phyloP scores from a whole-genome alignment of 1,284 basidiomycete genomes.

The Wallemia hederae region DNA sequence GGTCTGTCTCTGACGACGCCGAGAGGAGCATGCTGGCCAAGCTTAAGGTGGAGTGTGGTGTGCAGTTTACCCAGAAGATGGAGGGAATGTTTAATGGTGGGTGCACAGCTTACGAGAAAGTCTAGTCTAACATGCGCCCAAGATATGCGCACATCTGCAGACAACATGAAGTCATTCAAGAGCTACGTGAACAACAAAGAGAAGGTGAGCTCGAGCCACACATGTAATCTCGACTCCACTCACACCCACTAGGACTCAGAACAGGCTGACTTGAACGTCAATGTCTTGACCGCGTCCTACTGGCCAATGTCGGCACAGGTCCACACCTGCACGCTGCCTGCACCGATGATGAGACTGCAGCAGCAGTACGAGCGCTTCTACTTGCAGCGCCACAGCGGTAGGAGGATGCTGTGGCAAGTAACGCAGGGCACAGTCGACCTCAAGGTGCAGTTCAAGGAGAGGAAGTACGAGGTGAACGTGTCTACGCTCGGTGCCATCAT shows the following conservation, averaged over 20 bases:
- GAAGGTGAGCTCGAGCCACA: conserved; percentile 8
- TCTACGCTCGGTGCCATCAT: conserved; percentile 73
- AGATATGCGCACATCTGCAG: conserved; percentile 71
- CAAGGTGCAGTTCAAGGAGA: conserved; percentile 44
- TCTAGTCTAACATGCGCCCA: background rate
- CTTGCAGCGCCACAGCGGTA: conserved; percentile 56
- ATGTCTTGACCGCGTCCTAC: conserved; percentile 69
- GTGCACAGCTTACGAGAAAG: background rate
- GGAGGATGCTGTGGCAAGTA: conserved; percentile 77
- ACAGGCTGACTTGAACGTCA: conserved; percentile 38
- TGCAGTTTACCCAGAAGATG: conserved; percentile 88
- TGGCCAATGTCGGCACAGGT: conserved; percentile 47
- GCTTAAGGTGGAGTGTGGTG: conserved; percentile 86
- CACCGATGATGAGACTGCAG: conserved; percentile 30
- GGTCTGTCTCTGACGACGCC: conserved; percentile 85
- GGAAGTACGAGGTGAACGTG: conserved; percentile 70
- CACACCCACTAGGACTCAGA: conserved; percentile 29
- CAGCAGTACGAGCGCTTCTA: conserved; percentile 73
- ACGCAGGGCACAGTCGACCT: conserved; percentile 80
- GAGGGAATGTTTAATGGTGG: conserved; percentile 78
- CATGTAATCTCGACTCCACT: background rate
- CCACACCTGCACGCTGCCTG: conserved; percentile 35
- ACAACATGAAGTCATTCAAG: conserved; percentile 49
- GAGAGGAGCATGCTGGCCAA: conserved; percentile 95
- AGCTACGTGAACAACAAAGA: conserved; percentile 26